Percentiles rank a stretch among this genome's conserved stretches.
These are phyloP conservation scores for Saksenaea oblongispora DNA, from an alignment of 371 early-diverging fungal species.

Conservation along the genomic window DNA sequence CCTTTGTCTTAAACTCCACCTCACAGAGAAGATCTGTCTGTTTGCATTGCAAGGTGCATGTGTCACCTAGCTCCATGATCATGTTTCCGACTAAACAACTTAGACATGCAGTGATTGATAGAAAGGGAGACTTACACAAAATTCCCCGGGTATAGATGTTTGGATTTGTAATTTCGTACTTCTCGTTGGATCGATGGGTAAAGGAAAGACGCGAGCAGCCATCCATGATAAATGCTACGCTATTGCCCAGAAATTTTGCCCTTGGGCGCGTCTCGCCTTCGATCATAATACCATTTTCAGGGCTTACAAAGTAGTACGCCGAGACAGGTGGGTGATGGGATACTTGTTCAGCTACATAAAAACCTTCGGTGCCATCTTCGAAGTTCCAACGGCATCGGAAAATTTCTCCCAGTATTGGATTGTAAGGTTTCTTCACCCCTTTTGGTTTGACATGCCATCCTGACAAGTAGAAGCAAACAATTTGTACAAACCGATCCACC, in stretches of 20 bases:
- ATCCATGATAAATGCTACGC: slow-evolving; percentile 88
- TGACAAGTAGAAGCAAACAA: slow-evolving; percentile 90
- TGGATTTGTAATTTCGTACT: slow-evolving; percentile 82
- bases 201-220: slow-evolving; percentile 72
- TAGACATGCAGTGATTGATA: background rate
- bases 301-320: slow-evolving; percentile 83
- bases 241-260: slow-evolving; percentile 91
- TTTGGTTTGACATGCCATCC: slow-evolving; percentile 97
- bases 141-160: slow-evolving; percentile 95
- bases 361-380: slow-evolving; percentile 71
- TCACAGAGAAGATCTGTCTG: slow-evolving; percentile 76
- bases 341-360: slow-evolving; percentile 92
- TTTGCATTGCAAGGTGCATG: slow-evolving; percentile 69
- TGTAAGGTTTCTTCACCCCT: slow-evolving; percentile 98
- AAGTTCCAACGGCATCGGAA: slow-evolving; percentile 83
- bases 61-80: slow-evolving; percentile 91
- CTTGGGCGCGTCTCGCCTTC: slow-evolving; percentile 87
- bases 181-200: slow-evolving; percentile 66
- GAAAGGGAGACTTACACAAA: slow-evolving; percentile 34
- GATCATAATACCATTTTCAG: slow-evolving; percentile 80
- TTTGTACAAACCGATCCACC: slow-evolving; percentile 80
- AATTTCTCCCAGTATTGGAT: slow-evolving; percentile 94
- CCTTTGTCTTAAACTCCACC: slow-evolving; percentile 92
- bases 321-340: slow-evolving; percentile 98
- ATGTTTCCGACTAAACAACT: slow-evolving; percentile 80